Evolutionary conservation across 2,329 filamentous ascomycete species (phyloP), one percentile per base, ranked within the genome.

Genomic region (Xylaria sp.): DNA sequence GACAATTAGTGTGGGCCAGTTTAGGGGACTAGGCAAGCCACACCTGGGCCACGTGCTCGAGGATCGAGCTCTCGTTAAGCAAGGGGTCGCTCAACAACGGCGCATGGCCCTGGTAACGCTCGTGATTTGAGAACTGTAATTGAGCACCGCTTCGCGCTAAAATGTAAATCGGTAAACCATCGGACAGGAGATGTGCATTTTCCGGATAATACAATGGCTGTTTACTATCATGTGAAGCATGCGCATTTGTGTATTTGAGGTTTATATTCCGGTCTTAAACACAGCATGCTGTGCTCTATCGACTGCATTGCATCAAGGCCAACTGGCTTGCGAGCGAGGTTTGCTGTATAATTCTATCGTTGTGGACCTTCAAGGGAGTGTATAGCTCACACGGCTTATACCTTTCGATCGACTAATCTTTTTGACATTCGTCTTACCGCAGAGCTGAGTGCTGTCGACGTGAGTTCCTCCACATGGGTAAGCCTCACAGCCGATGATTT

Each of bases 401-500:
- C 91, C 90, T 78, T 91, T 92, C 62, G 82, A 84, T 78, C 90
- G 84, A 70, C 85, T 85, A 64, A 94, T 90, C 81, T 91, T 92
- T 82, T 85, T 90, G 3, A 93, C 89, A 2, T 81, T 86, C 5
- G 89, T 88, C 76, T 86, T 85, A 0, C 90, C 89, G 74, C 86
- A 89, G 68, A 85, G 73, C 66, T 85, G 83, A 23, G 89, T 91
- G 20, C 81, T 85, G 36, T 86, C 82, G 3, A 93, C 91, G 82
- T 94, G 92, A 31, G 91, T 94, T 0, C 91, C 91, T 8, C 91
- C 92, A 78, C 92, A 94, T 0, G 91, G 91, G 81, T 94, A 93
- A 31, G 86, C 86, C 73, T 91, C 92, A 0, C 87, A 86, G 0
- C 90, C 91, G 0, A 88, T 86, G 68, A 94, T 92, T 67, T 88